A percentile compares a stretch with the other conserved stretches of the same genome.
Evolutionary conservation across 495 filamentous ascomycete genomes (phyloP).

Genomic region (Penicillium coprophilum): DNA sequence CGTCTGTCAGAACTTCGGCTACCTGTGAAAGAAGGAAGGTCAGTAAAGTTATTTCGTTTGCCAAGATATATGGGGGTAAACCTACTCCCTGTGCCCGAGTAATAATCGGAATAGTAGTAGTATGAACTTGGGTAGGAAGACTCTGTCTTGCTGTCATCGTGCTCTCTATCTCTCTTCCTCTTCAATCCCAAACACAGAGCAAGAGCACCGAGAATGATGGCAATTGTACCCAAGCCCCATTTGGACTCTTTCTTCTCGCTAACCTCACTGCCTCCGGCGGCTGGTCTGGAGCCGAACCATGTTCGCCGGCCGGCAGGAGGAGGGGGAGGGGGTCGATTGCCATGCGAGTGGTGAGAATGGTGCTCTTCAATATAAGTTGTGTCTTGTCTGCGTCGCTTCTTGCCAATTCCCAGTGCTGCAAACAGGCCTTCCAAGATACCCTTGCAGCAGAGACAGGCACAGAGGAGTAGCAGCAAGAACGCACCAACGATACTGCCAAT

Average conservation of each 20-base stretch:
- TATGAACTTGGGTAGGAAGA: conserved; percentile 47
- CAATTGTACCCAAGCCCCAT: conserved; percentile 55
- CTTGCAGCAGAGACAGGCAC: conserved; percentile 70
- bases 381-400: conserved; percentile 45
- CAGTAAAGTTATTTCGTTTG: conserved; percentile 3
- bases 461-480: conserved; percentile 67
- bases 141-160: conserved; percentile 46
- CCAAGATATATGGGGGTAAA: conserved; percentile 5
- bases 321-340: conserved; percentile 52
- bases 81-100: conserved; percentile 50
- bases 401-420: conserved; percentile 63
- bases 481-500: conserved; percentile 81
- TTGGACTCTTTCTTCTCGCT: conserved; percentile 55
- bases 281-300: conserved; percentile 67
- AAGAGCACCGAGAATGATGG: conserved; percentile 62
- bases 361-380: conserved; percentile 69
- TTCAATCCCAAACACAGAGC: conserved; percentile 75
- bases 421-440: conserved; percentile 63
- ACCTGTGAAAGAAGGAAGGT: conserved; percentile 33
- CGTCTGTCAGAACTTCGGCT: conserved; percentile 52
- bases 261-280: conserved; percentile 41
- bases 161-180: conserved; percentile 55
- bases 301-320: conserved; percentile 41
- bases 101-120: conserved; percentile 47
- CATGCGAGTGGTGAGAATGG: conserved; percentile 54